Base-by-base conservation (phyloP, 129 eudicot genomes). In the Deinandra increscens region DNA sequence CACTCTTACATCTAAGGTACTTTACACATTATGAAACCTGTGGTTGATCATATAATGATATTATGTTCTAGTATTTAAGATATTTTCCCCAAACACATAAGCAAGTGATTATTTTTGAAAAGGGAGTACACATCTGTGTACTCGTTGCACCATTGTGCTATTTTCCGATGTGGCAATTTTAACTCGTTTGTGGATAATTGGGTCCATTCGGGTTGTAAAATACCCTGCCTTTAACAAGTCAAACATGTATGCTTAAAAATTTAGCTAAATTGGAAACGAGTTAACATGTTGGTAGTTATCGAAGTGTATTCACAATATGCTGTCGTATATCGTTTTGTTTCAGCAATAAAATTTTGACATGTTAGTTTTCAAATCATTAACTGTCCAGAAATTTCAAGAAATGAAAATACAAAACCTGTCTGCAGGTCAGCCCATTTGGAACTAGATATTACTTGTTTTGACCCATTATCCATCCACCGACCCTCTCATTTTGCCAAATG, bases 1-100 rank as follows among this genome's bases (percentile, higher is more conserved):
- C 18, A 85, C 99, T 31, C 91, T 94, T 59, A 94, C 97, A 60
- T 94, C 99, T 34, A 94, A 94, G 99, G 99, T 90, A 55, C 68
- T 48, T 63, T 37, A 31, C 19, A 38, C 53, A 53, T 37, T 59
- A 36, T 26, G 34, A 42, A 22, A 26, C 38, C 68, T 20, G 3
- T 60, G 26, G 66, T 34, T n/a, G 17, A 9, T 63, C 49, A 11
- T 39, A 19, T 10, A 26, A 37, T 38, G n/a, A 39, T 61, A n/a
- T 37, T 62, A 17, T 18, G 22, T 6, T 15, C 6, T 34, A 34
- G 66, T 34, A 34, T 36, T 7, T 34, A 60, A 60, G 43, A 60
- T 60, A 8, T 14, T 60, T 60, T 22, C 29, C 13, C 19, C 10
- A 2, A 58, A 12, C 9, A 14, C 64, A 29, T 29, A 58, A 58